Percentiles rank a stretch among this genome's conserved stretches.
Evolutionary conservation across 805 yeast species (phyloP).

Genomic region (Myxozyma nipponensis): DNA sequence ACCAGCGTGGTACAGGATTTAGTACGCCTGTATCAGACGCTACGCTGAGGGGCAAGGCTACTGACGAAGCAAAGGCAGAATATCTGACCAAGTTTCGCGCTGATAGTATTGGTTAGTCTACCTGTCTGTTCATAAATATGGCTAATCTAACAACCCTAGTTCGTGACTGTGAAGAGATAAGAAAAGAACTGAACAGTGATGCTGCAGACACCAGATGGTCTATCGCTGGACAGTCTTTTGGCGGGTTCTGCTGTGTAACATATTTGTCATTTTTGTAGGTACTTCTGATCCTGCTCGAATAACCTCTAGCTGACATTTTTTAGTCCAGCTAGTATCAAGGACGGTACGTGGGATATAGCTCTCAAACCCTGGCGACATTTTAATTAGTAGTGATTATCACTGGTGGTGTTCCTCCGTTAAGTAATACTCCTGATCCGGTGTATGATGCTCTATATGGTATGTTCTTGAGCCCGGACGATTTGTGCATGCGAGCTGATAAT

Average conservation of each 20-base stretch:
- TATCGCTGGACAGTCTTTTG: slow-evolving; percentile 53
- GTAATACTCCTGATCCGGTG: slow-evolving; percentile 45
- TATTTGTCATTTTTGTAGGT: slow-evolving; percentile 44
- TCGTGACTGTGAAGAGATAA: slow-evolving; percentile 48
- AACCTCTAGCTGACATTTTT: slow-evolving; percentile 4
- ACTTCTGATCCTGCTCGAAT: background rate
- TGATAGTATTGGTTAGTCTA: slow-evolving; percentile 35
- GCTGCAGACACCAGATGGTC: slow-evolving; percentile 45
- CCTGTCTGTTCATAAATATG: background rate
- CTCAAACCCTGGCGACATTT: no score
- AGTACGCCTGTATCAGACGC: slow-evolving; percentile 46
- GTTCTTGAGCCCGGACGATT: background rate
- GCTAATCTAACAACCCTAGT: slow-evolving; percentile 2
- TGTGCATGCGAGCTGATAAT: background rate
- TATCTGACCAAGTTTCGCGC: slow-evolving; percentile 50
- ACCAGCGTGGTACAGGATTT: slow-evolving; percentile 62
- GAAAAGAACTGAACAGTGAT: slow-evolving; percentile 38
- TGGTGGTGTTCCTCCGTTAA: slow-evolving; percentile 59
- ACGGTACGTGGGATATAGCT: slow-evolving; percentile 5
- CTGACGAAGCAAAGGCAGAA: slow-evolving; percentile 38
- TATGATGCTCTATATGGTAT: slow-evolving; percentile 45
- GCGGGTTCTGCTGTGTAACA: slow-evolving; percentile 52
- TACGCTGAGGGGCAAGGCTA: slow-evolving; percentile 17
- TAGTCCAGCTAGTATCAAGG: slow-evolving; percentile 24
- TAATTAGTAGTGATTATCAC: slow-evolving; percentile 43